Conservation (phyloP, 2,329 filamentous ascomycete genomes). For the Bipolaris victoriae region DNA sequence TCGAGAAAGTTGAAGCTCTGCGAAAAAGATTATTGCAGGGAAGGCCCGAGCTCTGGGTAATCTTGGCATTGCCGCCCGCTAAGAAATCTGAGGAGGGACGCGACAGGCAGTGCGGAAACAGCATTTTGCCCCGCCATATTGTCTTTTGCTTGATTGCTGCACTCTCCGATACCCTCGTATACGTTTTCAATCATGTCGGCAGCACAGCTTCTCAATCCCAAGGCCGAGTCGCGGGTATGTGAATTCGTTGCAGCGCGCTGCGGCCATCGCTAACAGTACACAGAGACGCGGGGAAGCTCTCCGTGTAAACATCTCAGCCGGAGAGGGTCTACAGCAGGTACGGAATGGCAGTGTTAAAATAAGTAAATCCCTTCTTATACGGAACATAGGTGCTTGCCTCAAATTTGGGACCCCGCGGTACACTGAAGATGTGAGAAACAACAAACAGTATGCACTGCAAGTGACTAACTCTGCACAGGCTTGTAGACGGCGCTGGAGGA, state of each 20-base stretch:
- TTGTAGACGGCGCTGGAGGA: constrained; percentile 67
- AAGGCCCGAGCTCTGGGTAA: constrained; percentile 18
- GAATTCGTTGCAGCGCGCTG: constrained; percentile 16
- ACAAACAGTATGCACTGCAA: constrained; percentile 46
- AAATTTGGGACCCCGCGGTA: constrained; percentile 91
- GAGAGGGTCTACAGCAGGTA: constrained; percentile 72
- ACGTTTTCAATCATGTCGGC: constrained; percentile 75
- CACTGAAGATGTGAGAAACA: constrained; percentile 90
- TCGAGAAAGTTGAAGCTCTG: constrained; percentile 15
- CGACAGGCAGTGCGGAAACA: constrained; percentile 36
- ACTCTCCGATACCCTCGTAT: constrained; percentile 32
- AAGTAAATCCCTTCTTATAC: constrained; percentile 37
- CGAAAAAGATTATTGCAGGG: constrained; percentile 25
- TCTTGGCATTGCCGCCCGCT: constrained; percentile 24
- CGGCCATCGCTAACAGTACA: constrained; percentile 53
- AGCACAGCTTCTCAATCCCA: constrained; percentile 96
- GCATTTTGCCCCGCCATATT: constrained; percentile 33
- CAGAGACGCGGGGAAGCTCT: constrained; percentile 96
- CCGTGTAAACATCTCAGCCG: constrained; percentile 94
- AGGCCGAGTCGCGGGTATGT: constrained; percentile 94
- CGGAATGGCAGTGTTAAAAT: not conserved
- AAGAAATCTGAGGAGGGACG: constrained; percentile 33
- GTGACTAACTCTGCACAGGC: constrained; percentile 51
- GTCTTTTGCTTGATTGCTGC: constrained; percentile 24
- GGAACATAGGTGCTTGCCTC: constrained; percentile 83